phyloP scores from a whole-genome alignment of 495 filamentous ascomycete genomes.

The Schizothecium vesticola region DNA sequence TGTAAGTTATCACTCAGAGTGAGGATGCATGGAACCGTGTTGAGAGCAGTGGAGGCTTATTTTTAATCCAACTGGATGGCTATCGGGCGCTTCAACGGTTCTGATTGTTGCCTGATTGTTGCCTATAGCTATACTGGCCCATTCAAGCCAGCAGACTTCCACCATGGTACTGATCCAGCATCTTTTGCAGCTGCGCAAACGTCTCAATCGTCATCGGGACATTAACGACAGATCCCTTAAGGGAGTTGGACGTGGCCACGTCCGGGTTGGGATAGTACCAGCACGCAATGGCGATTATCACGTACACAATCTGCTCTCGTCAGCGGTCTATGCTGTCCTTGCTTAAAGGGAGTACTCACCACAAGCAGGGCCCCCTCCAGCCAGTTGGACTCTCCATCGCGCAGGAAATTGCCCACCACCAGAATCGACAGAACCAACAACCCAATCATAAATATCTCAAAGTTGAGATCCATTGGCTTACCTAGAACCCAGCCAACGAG shows the following conservation, averaged over 20 bases:
- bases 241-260: conserved; percentile 12
- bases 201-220: not conserved
- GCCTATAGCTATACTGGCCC: too few relatives aligned
- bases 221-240: conserved; percentile 5
- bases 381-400: conserved; percentile 71
- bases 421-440: conserved; percentile 76
- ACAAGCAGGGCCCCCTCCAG: conserved; percentile 71
- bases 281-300: conserved; percentile 54
- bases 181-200: not conserved
- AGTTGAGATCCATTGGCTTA: conserved; percentile 68
- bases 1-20: too few relatives aligned
- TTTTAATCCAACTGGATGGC: too few relatives aligned
- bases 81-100: too few relatives aligned
- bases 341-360: not conserved
- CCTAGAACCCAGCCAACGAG: conserved; percentile 71
- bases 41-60: too few relatives aligned
- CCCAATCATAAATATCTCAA: conserved; percentile 82
- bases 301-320: conserved; percentile 45
- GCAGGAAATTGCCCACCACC: conserved; percentile 72
- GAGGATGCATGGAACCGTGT: too few relatives aligned
- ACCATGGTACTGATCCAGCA: too few relatives aligned
- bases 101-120: too few relatives aligned
- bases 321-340: not conserved
- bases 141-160: too few relatives aligned
- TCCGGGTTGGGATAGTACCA: conserved; percentile 55